These are phyloP conservation scores for Paramecium sexaurelia DNA, from an alignment of 73 alveolate genomes.

Conservation along the genomic window DNA sequence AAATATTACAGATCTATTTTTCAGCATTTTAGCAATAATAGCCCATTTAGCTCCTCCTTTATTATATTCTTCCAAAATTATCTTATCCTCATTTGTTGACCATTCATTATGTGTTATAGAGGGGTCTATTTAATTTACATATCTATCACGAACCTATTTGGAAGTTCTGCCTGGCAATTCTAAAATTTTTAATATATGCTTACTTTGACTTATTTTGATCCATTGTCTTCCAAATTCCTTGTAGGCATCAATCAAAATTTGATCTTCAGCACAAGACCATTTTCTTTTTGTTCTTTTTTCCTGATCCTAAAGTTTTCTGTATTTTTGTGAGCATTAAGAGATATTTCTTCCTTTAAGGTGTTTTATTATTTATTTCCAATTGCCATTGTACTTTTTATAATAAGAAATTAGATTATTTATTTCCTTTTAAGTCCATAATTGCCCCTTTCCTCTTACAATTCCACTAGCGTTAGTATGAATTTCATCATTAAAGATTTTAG, in stretches of 20 bases:
- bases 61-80: background rate
- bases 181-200: background rate
- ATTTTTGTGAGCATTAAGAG: constrained; percentile 32
- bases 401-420: constrained; percentile 1
- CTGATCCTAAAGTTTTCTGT: constrained; percentile 20
- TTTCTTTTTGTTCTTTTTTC: constrained; percentile 22
- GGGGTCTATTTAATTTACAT: constrained; percentile 97
- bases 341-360: constrained; percentile 53
- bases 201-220: constrained; percentile 8
- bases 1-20: background rate
- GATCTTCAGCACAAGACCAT: constrained; percentile 30
- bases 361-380: constrained; percentile 34
- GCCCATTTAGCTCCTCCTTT: constrained; percentile 49
- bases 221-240: constrained; percentile 44
- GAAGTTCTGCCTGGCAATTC: constrained; percentile 80
- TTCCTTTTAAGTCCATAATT: constrained; percentile 40
- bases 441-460: constrained; percentile 31
- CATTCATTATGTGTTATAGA: constrained; percentile 85
- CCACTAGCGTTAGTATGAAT: constrained; percentile 18
- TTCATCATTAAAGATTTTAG: background rate
- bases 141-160: constrained; percentile 96
- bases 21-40: background rate
- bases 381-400: constrained; percentile 34
- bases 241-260: background rate
- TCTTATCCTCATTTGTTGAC: constrained; percentile 92